Percentiles rank a stretch among this genome's conserved stretches.
These are phyloP conservation scores for Blastobotrys peoriensis DNA, from an alignment of 805 yeast species.

Conservation along the genomic window DNA sequence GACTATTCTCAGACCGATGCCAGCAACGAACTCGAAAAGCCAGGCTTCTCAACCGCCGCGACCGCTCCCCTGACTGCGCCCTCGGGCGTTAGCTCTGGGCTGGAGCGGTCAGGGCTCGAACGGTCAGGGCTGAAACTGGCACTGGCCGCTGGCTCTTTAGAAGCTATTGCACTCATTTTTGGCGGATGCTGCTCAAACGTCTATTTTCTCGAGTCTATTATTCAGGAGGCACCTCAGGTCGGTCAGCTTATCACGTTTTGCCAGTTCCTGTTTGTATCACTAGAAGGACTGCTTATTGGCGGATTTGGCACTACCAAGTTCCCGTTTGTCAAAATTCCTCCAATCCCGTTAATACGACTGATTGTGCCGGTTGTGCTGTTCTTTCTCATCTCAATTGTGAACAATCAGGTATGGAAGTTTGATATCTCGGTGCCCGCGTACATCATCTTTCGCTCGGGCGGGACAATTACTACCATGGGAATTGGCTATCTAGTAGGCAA, in stretches of 20 bases:
- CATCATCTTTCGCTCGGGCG: slow-evolving; percentile 58
- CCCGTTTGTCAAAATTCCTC: slow-evolving; percentile 31
- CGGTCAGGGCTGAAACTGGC: too few relatives aligned
- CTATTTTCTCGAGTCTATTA: slow-evolving; percentile 50
- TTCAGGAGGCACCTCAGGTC: slow-evolving; percentile 32
- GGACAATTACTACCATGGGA: slow-evolving; percentile 55
- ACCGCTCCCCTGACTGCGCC: too few relatives aligned
- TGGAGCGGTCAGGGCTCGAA: too few relatives aligned
- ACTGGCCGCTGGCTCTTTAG: neutral
- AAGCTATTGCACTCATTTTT: slow-evolving; percentile 38
- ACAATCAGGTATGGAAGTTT: slow-evolving; percentile 52
- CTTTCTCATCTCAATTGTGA: slow-evolving; percentile 46
- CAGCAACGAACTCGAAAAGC: too few relatives aligned
- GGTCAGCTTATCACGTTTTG: slow-evolving; percentile 53
- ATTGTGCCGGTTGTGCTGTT: slow-evolving; percentile 43
- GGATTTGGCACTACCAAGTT: slow-evolving; percentile 8
- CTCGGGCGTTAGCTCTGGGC: too few relatives aligned
- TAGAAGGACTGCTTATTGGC: slow-evolving; percentile 32
- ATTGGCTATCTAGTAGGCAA: slow-evolving; percentile 48
- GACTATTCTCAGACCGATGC: too few relatives aligned
- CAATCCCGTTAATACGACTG: slow-evolving; percentile 34
- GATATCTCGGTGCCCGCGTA: slow-evolving; percentile 61
- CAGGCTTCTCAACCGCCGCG: too few relatives aligned
- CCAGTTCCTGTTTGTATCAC: slow-evolving; percentile 49
- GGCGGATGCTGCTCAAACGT: slow-evolving; percentile 76